These are phyloP conservation scores for Leccinum arenicola DNA, from an alignment of 768 basidiomycete genomes.

Conservation along the genomic window DNA sequence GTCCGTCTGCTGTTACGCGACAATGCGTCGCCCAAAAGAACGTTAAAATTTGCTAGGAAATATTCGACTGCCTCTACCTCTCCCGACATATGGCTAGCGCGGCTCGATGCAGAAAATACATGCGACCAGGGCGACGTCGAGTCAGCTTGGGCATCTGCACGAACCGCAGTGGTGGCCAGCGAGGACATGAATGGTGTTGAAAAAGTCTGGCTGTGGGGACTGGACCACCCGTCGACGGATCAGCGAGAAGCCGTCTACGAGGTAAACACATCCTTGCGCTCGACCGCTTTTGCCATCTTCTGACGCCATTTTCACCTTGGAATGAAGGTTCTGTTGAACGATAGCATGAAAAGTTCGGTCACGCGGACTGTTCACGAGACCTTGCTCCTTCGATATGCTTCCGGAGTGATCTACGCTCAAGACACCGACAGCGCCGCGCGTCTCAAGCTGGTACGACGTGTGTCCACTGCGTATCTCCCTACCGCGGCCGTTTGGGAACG, in stretches of 20 bases:
- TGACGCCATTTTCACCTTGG: background rate
- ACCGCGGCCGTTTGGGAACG: slow-evolving; percentile 43
- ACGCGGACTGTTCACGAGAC: slow-evolving; percentile 43
- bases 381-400: slow-evolving; percentile 46
- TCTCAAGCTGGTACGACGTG: slow-evolving; percentile 36
- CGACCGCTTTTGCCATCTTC: background rate
- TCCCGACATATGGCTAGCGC: slow-evolving; percentile 50
- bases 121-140: slow-evolving; percentile 25
- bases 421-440: slow-evolving; percentile 15
- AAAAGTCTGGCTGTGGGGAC: slow-evolving; percentile 57
- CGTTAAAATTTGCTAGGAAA: slow-evolving; percentile 40
- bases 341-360: slow-evolving; percentile 44
- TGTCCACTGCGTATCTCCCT: slow-evolving; percentile 42
- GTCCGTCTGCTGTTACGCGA: slow-evolving; percentile 33
- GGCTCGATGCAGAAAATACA: slow-evolving; percentile 44
- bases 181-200: slow-evolving; percentile 25
- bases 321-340: slow-evolving; percentile 40
- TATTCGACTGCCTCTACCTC: slow-evolving; percentile 43
- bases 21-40: slow-evolving; percentile 30
- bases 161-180: slow-evolving; percentile 31
- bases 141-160: slow-evolving; percentile 45
- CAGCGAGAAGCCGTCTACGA: slow-evolving; percentile 27
- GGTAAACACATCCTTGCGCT: slow-evolving; percentile 24
- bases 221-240: slow-evolving; percentile 28
- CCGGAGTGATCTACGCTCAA: slow-evolving; percentile 27